Conservation (phyloP, 257 asterid species). For the Nicotiana knightiana region DNA sequence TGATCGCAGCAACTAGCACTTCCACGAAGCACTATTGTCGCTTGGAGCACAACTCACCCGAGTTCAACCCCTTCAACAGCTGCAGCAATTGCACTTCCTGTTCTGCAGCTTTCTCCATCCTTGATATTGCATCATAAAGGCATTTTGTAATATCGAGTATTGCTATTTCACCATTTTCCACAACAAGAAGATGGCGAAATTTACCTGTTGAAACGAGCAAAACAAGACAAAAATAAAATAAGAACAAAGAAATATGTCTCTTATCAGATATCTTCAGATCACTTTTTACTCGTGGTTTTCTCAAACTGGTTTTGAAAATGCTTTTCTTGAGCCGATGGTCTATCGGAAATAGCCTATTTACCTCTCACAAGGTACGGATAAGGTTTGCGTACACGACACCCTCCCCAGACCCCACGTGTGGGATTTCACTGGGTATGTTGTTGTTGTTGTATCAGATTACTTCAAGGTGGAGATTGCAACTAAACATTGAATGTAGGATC, state of each 20-base stretch:
- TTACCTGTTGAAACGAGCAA: constrained; percentile 47
- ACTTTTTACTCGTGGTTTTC: background rate
- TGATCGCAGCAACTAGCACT: background rate
- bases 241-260: background rate
- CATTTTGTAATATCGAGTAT: constrained; percentile 89
- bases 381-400: too few relatives aligned
- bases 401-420: too few relatives aligned
- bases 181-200: constrained; percentile 97
- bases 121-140: constrained; percentile 91
- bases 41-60: constrained; percentile 48
- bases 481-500: background rate
- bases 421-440: too few relatives aligned
- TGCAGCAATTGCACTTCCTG: constrained; percentile 95
- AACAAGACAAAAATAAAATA: background rate
- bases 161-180: constrained; percentile 97
- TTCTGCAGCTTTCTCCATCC: constrained; percentile 98
- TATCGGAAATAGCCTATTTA: too few relatives aligned
- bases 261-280: background rate
- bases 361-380: too few relatives aligned
- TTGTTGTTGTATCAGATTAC: background rate
- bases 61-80: constrained; percentile 98
- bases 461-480: background rate
- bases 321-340: too few relatives aligned
- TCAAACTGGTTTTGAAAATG: too few relatives aligned
- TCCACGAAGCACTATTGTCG: background rate